Percentiles rank a stretch among this genome's conserved stretches.
phyloP scores from a whole-genome alignment of 371 early-diverging fungal genomes.

The Rhizopus stolonifer region DNA sequence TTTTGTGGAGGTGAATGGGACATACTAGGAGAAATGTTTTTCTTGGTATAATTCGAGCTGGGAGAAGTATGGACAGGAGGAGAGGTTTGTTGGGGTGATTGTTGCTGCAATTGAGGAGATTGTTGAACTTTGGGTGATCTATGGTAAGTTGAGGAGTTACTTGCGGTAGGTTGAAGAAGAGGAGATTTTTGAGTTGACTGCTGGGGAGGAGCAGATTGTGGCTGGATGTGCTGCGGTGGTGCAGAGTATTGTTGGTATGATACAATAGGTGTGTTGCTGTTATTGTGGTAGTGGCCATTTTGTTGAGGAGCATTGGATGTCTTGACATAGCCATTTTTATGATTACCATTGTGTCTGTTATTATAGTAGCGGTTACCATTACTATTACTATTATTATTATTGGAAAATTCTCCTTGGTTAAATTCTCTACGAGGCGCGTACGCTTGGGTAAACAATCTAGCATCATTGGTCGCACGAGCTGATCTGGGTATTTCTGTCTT shows the following conservation, averaged over 20 bases:
- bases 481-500: conserved; percentile 27
- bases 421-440: conserved; percentile 28
- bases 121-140: conserved; percentile 16
- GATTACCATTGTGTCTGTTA: conserved; percentile 10
- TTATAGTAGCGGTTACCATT: conserved; percentile 13
- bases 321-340: conserved; percentile 3
- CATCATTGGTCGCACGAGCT: conserved; percentile 27
- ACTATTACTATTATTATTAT: conserved; percentile 5
- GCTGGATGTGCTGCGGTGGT: conserved; percentile 6
- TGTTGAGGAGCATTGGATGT: neutral
- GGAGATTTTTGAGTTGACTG: conserved; percentile 19
- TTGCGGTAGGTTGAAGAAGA: conserved; percentile 7
- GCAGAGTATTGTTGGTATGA: conserved; percentile 2
- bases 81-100: conserved; percentile 19
- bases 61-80: conserved; percentile 32
- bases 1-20: conserved; percentile 30
- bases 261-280: conserved; percentile 5
- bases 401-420: conserved; percentile 16
- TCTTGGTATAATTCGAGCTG: conserved; percentile 15
- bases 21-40: conserved; percentile 19
- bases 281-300: conserved; percentile 6
- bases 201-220: conserved; percentile 9
- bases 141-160: neutral
- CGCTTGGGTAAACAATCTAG: conserved; percentile 31
- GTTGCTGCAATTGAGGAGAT: conserved; percentile 17